Percentiles rank a stretch among this genome's conserved stretches.
Conservation (phyloP, 1,139 yeast genomes). For the Sugiyamaella grinbergsii region DNA sequence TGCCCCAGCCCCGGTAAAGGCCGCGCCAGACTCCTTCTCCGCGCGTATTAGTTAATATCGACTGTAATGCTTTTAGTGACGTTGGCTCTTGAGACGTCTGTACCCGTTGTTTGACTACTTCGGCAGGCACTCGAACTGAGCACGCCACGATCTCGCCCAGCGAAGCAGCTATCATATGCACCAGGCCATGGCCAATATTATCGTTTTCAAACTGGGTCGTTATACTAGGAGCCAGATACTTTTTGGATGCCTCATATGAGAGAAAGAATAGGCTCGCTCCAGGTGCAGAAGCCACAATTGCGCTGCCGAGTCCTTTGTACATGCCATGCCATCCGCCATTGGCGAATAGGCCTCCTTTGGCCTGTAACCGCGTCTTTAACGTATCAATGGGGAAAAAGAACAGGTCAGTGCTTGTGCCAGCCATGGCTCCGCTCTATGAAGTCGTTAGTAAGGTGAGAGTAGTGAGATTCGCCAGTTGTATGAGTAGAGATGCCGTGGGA, state of each 20-base stretch:
- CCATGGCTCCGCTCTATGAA: conserved; percentile 81
- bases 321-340: conserved; percentile 95
- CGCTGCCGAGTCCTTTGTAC: conserved; percentile 89
- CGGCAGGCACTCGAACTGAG: conserved; percentile 92
- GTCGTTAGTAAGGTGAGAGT: not conserved
- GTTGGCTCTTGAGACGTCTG: conserved; percentile 69
- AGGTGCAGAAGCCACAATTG: conserved; percentile 95
- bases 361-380: conserved; percentile 88
- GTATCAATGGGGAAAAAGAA: conserved; percentile 97
- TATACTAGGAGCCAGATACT: conserved; percentile 51
- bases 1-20: conserved; percentile 87
- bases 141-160: conserved; percentile 93
- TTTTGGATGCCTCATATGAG: conserved; percentile 80
- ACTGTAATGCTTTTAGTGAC: conserved; percentile 66
- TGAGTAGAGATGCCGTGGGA: too few relatives aligned
- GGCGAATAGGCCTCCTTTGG: conserved; percentile 86
- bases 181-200: conserved; percentile 47
- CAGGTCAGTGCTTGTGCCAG: conserved; percentile 93
- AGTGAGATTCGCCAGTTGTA: too few relatives aligned
- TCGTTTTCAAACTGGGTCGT: conserved; percentile 36
- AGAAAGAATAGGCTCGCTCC: conserved; percentile 84
- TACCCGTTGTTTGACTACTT: conserved; percentile 91
- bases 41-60: conserved; percentile 57
- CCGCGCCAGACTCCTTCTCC: conserved; percentile 83
- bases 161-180: conserved; percentile 87